Evolutionary conservation across 2,329 filamentous ascomycete genomes (phyloP).

Genomic region (Lachnellula hyalina): DNA sequence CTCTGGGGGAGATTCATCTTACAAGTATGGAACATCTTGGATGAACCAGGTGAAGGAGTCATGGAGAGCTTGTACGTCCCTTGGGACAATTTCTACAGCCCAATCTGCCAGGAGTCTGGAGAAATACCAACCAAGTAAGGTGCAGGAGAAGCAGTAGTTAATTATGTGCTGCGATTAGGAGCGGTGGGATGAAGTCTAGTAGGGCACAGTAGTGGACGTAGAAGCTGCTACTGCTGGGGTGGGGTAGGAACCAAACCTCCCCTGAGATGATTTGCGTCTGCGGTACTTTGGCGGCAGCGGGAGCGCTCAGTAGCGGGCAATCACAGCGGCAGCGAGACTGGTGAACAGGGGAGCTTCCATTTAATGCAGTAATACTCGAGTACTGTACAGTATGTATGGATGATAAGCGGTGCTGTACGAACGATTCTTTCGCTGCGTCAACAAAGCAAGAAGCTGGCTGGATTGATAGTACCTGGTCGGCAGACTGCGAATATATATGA

Average conservation of each 20-base stretch:
- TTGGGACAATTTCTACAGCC: background rate
- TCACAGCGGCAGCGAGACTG: background rate
- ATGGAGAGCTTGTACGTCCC: slow-evolving; percentile 17
- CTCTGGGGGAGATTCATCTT: slow-evolving; percentile 11
- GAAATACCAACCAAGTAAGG: slow-evolving; percentile 1
- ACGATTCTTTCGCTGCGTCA: background rate
- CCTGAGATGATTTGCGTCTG: background rate
- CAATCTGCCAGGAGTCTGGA: slow-evolving; percentile 4
- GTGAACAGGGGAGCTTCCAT: background rate
- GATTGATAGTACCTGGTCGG: background rate
- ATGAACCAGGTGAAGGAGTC: slow-evolving; percentile 26
- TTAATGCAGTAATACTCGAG: background rate
- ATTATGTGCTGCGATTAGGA: background rate
- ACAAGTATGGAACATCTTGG: slow-evolving; percentile 33
- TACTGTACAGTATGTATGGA: slow-evolving; percentile 5
- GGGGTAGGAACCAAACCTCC: background rate
- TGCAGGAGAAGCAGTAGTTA: background rate
- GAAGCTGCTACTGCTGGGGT: background rate
- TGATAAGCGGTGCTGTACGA: background rate
- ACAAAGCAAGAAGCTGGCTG: slow-evolving; percentile 6
- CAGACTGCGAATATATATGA: slow-evolving; percentile 11
- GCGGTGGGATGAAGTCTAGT: background rate
- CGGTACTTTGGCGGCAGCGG: background rate
- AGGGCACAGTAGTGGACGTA: background rate
- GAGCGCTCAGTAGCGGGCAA: background rate